Conservation (phyloP, 805 yeast genomes). For the Kodamaea nitidulidarum region DNA sequence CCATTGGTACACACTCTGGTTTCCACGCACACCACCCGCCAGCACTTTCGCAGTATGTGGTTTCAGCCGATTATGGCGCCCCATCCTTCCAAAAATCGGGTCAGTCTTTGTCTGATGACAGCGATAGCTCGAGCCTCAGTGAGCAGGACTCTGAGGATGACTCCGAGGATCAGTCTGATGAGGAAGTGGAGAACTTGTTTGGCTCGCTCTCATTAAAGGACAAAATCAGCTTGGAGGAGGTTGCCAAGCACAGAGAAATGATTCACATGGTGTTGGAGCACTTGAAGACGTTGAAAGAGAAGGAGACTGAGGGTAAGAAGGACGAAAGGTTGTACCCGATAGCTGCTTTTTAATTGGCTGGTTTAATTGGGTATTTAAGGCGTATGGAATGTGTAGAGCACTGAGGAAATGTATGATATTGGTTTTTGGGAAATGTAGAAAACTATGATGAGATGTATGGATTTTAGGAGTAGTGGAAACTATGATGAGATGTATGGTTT, state of each 20-base stretch:
- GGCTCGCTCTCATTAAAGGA: conserved; percentile 13
- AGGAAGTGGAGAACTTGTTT: conserved; percentile 12
- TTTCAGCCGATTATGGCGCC: conserved; percentile 29
- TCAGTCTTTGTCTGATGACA: conserved; percentile 14
- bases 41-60: conserved; percentile 14
- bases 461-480: no score
- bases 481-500: no score
- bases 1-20: conserved; percentile 1
- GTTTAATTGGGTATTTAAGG: conserved; percentile 1
- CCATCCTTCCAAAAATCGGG: conserved; percentile 35
- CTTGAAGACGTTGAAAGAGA: conserved; percentile 17
- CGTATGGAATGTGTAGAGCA: neutral
- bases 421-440: neutral
- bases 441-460: neutral
- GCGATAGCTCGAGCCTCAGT: neutral
- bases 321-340: conserved; percentile 34
- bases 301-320: conserved; percentile 7
- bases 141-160: conserved; percentile 10
- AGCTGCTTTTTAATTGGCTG: conserved; percentile 30
- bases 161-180: conserved; percentile 7
- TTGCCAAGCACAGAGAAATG: conserved; percentile 35
- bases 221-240: conserved; percentile 21
- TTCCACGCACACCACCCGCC: conserved; percentile 9
- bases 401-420: neutral
- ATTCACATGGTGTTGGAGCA: conserved; percentile 29